Evolutionary conservation across 1,284 basidiomycete genomes (phyloP), one percentile per base, ranked within the genome.

Genomic region (Coriolopsis trogii): DNA sequence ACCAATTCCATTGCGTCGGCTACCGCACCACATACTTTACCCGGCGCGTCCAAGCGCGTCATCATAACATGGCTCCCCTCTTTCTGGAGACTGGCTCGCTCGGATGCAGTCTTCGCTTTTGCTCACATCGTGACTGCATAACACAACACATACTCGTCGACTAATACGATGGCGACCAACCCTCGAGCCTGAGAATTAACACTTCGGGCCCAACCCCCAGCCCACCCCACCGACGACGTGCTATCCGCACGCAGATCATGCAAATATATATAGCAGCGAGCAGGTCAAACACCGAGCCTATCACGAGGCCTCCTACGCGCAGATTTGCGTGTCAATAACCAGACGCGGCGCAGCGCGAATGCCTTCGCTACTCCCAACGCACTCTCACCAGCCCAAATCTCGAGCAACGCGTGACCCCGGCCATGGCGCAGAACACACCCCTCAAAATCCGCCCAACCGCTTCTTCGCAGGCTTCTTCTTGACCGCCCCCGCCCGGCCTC

Each of bases 401-500:
- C n/a, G n/a, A n/a, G n/a, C n/a, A n/a, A n/a, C n/a, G n/a, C n/a
- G n/a, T n/a, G n/a, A n/a, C n/a, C n/a, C n/a, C n/a, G n/a, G n/a
- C n/a, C n/a, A n/a, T n/a, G n/a, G n/a, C n/a, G n/a, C n/a, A n/a
- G n/a, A n/a, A n/a, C n/a, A n/a, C n/a, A n/a, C n/a, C 44, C 29
- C 20, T 80, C 67, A 92, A 66, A 93, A 92, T 1, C 90, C 90
- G 9, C 87, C 86, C 37, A 88, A 46, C 26, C 89, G 75, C 68
- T 87, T 91, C 75, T 87, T 90, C n/a, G 58, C 67, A 41, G 67
- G 57, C 63, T 82, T 84, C 73, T 83, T 87, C 70, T 80, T 87
- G 13, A 51, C 61, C 33, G 61, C 55, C 15, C 56, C 58, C 21
- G 74, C 76, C 42, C 88, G 76, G 26, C 84, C 87, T 36, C 89